Conservation (phyloP, 768 basidiomycete species). For the Candolleomyces eurysporus region DNA sequence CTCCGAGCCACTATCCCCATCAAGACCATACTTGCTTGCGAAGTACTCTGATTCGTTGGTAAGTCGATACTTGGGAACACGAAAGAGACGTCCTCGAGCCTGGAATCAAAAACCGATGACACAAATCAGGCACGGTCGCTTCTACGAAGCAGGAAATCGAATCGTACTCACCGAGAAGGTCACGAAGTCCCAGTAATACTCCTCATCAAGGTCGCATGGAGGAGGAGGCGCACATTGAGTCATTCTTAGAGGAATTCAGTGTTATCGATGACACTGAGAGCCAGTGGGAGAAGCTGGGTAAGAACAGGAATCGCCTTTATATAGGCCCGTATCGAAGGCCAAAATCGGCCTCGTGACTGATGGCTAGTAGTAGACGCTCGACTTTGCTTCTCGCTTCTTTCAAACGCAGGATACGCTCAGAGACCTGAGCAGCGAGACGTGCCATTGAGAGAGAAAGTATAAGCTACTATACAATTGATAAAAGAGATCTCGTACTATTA, state of each 20-base stretch:
- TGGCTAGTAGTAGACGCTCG: background rate
- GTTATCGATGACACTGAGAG: background rate
- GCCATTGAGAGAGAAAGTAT: background rate
- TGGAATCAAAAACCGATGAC: background rate
- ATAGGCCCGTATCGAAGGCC: no score
- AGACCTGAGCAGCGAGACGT: no score
- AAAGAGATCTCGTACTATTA: background rate
- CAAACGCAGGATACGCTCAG: no score
- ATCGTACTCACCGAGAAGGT: background rate
- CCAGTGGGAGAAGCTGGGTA: background rate
- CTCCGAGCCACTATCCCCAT: background rate
- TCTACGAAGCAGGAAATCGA: no score
- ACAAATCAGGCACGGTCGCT: background rate
- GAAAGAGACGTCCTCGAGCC: slow-evolving; percentile 1
- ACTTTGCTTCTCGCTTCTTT: no score
- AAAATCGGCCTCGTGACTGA: no score
- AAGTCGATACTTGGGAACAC: slow-evolving; percentile 1
- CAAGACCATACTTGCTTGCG: background rate
- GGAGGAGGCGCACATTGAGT: background rate
- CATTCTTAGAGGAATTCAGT: background rate
- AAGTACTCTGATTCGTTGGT: background rate
- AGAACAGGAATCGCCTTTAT: no score
- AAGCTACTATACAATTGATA: background rate
- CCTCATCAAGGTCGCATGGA: background rate
- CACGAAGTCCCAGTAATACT: background rate